Evolutionary conservation across 129 eudicot genomes (phyloP).

Genomic region (Ambrosia artemisiifolia): DNA sequence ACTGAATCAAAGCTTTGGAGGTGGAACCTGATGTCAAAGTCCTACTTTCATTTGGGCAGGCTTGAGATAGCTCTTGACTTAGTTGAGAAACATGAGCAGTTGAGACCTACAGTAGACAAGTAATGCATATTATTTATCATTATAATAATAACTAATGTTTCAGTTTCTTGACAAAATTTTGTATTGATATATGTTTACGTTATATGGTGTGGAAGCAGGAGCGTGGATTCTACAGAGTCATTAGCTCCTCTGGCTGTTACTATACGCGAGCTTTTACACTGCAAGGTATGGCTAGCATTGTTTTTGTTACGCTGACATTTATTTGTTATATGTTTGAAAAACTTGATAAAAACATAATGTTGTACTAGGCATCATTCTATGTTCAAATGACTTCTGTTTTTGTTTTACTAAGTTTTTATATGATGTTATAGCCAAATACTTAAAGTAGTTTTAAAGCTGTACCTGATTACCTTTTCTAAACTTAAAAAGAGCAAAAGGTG

Average conservation of each 20-base stretch:
- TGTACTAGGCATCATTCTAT: not conserved
- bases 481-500: not conserved
- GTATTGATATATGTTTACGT: conserved; percentile 13
- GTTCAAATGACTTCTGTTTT: conserved; percentile 9
- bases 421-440: not conserved
- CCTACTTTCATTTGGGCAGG: conserved; percentile 71
- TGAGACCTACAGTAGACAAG: conserved; percentile 33
- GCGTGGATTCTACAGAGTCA: conserved; percentile 40
- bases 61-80: conserved; percentile 75
- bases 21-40: conserved; percentile 59
- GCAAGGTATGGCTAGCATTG: conserved; percentile 55
- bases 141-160: not conserved
- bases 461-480: not conserved
- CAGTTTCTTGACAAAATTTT: conserved; percentile 7
- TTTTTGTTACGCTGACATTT: conserved; percentile 1
- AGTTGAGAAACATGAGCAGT: conserved; percentile 52
- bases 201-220: conserved; percentile 33
- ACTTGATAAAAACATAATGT: not conserved
- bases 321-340: not conserved
- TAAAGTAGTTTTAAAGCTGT: not conserved
- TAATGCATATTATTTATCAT: conserved; percentile 24
- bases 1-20: conserved; percentile 59
- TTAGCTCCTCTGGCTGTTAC: conserved; percentile 49
- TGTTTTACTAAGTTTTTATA: not conserved
- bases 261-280: conserved; percentile 64